Evolutionary conservation across 78 protist species (phyloP), one percentile per base, ranked within the genome.

Genomic region (Monosiga brevicollis): DNA sequence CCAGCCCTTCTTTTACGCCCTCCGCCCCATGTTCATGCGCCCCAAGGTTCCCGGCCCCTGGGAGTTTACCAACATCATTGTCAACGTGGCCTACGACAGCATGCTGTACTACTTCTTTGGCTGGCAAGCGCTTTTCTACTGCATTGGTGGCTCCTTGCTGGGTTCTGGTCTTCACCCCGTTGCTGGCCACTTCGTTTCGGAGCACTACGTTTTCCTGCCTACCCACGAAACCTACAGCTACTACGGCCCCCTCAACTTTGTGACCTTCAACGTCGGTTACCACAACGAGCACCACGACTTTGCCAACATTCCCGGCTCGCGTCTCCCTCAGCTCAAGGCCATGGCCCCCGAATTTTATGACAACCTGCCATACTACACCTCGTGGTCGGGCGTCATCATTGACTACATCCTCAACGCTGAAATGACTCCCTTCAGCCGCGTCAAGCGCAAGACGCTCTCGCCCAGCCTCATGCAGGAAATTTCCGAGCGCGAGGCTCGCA

Each of bases 231-330:
- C 97, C 42, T 95, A 93, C 84, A 91, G 94, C 34, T 93, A 94
- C 87, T 93, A 93, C 86, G 97, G 97, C 49, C 23, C 78, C 55
- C 82, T 86, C 32, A 93, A 93, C 84, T 43, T 32, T 2, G 11
- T 93, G 72, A 87, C 86, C 32, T 92, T 89, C 87, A 92, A 94
- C 84, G 92, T 95, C 41, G 97, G 97, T 26, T 93, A 93, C 82
- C 97, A 95, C 91, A 93, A 92, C 71, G 97, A 93, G 86, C 97
- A 95, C 88, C 97, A 95, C 83, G 97, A 95, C 87, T 91, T 95
- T 82, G 95, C 93, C n/a, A 40, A 80, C 73, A 87, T 95, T 34
- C 93, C 96, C 54, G 87, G 92, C 86, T 25, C 74, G 39, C 26
- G 42, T 24, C 88, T 89, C 55, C 86, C 78, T 29, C 3, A n/a